phyloP scores from a whole-genome alignment of 164 flowering plant genomes.

The Magnolia changhungtana region DNA sequence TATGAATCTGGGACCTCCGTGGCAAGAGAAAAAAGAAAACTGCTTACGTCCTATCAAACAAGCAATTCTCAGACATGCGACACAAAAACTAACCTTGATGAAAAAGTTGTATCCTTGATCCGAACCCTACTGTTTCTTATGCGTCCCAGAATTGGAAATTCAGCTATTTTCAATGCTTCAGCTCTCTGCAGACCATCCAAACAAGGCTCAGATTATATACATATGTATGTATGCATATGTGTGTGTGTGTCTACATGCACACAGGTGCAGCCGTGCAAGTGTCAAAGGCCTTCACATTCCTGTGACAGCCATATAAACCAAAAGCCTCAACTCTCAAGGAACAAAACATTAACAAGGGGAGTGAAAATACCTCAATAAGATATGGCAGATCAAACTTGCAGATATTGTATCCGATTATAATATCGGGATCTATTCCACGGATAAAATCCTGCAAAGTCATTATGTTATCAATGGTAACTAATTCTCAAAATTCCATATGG shows the following conservation, averaged over 20 bases:
- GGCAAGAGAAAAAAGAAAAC: neutral
- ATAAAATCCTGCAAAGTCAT: slow-evolving; percentile 66
- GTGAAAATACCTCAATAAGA: slow-evolving; percentile 73
- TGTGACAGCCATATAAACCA: too few relatives aligned
- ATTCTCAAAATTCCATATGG: neutral
- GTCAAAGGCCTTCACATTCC: too few relatives aligned
- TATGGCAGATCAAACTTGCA: slow-evolving; percentile 99
- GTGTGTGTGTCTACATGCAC: neutral
- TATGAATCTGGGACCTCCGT: neutral
- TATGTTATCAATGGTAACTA: neutral
- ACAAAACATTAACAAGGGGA: slow-evolving; percentile 2
- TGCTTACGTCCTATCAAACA: neutral
- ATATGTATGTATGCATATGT: neutral
- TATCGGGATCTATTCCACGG: slow-evolving; percentile 92
- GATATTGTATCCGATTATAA: slow-evolving; percentile 95
- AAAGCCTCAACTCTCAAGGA: neutral
- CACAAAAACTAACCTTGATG: slow-evolving; percentile 63
- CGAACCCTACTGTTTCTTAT: slow-evolving; percentile 80
- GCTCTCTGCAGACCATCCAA: slow-evolving; percentile 63
- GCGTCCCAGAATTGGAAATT: slow-evolving; percentile 92
- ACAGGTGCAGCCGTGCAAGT: too few relatives aligned
- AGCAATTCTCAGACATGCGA: neutral
- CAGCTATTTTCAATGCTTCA: slow-evolving; percentile 65
- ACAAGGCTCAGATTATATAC: neutral
- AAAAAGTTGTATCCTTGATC: slow-evolving; percentile 80